These are phyloP conservation scores for Alectoria sarmentosa DNA, from an alignment of 495 filamentous ascomycete genomes.

Conservation along the genomic window DNA sequence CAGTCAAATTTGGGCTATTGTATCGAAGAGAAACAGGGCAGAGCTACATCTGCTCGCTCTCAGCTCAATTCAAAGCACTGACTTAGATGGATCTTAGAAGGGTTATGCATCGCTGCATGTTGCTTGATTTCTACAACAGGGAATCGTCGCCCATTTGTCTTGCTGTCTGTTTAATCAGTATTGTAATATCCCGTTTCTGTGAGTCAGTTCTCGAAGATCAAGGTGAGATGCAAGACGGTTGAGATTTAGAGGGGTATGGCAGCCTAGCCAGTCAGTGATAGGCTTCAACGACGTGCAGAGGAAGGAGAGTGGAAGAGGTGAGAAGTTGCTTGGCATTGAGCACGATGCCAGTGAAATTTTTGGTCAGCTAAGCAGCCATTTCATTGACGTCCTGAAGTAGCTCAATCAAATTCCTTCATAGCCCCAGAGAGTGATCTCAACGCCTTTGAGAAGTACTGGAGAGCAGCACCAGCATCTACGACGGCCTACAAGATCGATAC, in stretches of 20 bases:
- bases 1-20: neutral
- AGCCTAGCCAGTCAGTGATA: neutral
- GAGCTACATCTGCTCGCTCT: neutral
- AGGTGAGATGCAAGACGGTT: neutral
- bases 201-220: too few species aligned
- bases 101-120: too few species aligned
- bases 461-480: neutral
- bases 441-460: too few species aligned
- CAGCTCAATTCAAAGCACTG: neutral
- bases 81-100: neutral
- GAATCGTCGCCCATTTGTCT: too few species aligned
- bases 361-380: too few species aligned
- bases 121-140: too few species aligned
- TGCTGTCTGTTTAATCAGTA: too few species aligned
- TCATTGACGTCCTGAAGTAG: neutral
- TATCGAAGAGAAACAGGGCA: neutral
- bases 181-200: too few species aligned
- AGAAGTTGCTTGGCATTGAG: too few species aligned
- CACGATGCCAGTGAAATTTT: too few species aligned
- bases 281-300: neutral
- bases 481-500: neutral
- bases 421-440: too few species aligned
- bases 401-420: neutral
- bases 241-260: neutral
- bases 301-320: too few species aligned